Evolutionary conservation across 495 filamentous ascomycete genomes (phyloP), one percentile per base, ranked within the genome.

Genomic region (Elasticomyces elasticus): DNA sequence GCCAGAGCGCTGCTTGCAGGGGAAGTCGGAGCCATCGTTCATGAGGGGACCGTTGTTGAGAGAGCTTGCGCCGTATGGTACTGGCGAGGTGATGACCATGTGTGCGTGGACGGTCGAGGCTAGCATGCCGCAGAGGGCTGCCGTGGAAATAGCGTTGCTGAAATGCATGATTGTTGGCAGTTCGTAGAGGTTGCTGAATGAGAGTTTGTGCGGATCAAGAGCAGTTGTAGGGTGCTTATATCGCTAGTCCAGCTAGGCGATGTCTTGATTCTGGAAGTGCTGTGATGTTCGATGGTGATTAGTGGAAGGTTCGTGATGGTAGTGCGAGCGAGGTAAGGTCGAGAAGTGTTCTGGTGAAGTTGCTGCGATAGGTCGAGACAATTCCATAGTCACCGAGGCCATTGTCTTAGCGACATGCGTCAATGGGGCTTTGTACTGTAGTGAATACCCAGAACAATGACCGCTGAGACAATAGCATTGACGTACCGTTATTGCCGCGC

Each of bases 1-100:
- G n/a, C 68, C 74, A 5, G 58, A 44, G 1, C 47, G 38, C 12
- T 51, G 42, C 15, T 92, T 86, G 78, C 91, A 96, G 0, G 91
- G 90, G 66, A 81, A 97, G 67, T 95, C 76, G 33, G 64, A 70
- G 12, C 85, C 85, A 24, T 72, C 62, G 0, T 67, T 70, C 7
- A 59, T 59, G 27, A 94, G 71, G 20, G 89, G 87, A 7, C 74
- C 68, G 55, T 82, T 83, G 62, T 38, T 35, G 24, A 30, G 47
- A 26, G 49, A 31, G 22, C 13, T 23, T 20, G 22, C 28, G 20
- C 55, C 15, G 45, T 17, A 42, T 46, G 62, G 62, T 0, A 27
- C 30, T 2, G 62, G 62, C 10, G 59, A 71, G 41, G 60, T 69
- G 79, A 95, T 83, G 25, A 76, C 70, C 74, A 94, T 82, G 65